phyloP scores from a whole-genome alignment of 306 rosid species.

The Corylus heterophylla region DNA sequence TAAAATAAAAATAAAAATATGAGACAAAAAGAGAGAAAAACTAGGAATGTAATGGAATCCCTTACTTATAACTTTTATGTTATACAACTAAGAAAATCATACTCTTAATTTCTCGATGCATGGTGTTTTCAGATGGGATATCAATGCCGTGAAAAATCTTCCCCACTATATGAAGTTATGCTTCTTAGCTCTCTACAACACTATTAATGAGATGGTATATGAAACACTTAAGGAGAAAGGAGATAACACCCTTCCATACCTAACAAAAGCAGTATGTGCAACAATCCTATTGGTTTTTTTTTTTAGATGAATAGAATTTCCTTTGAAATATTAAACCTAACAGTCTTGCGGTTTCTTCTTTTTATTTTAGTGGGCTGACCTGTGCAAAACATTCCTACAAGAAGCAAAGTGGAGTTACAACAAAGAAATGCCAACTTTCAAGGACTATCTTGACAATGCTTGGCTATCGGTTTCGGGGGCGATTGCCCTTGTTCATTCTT shows the following conservation, averaged over 20 bases:
- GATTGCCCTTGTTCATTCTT: slow-evolving; percentile 37
- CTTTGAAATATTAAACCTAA: neutral
- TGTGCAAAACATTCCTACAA: slow-evolving; percentile 53
- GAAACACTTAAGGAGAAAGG: slow-evolving; percentile 43
- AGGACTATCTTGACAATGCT: slow-evolving; percentile 46
- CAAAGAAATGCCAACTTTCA: slow-evolving; percentile 41
- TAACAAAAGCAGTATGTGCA: slow-evolving; percentile 40
- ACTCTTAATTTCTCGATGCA: neutral
- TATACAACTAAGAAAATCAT: neutral
- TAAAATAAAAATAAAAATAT: too few species aligned
- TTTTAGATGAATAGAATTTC: too few species aligned
- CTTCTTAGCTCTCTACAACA: slow-evolving; percentile 65
- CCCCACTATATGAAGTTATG: slow-evolving; percentile 59
- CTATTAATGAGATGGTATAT: slow-evolving; percentile 51
- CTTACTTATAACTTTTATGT: neutral
- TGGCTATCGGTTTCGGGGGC: slow-evolving; percentile 48
- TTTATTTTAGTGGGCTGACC: slow-evolving; percentile 44
- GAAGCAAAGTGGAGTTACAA: slow-evolving; percentile 50
- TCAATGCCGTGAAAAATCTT: slow-evolving; percentile 35
- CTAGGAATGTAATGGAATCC: too few species aligned
- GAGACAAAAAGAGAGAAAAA: too few species aligned
- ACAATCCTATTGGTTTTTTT: neutral
- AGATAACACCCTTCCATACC: slow-evolving; percentile 41
- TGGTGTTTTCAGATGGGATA: slow-evolving; percentile 50
- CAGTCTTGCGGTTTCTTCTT: neutral